phyloP scores from a whole-genome alignment of 176 grass and related monocot genomes.

The Avena atlantica region DNA sequence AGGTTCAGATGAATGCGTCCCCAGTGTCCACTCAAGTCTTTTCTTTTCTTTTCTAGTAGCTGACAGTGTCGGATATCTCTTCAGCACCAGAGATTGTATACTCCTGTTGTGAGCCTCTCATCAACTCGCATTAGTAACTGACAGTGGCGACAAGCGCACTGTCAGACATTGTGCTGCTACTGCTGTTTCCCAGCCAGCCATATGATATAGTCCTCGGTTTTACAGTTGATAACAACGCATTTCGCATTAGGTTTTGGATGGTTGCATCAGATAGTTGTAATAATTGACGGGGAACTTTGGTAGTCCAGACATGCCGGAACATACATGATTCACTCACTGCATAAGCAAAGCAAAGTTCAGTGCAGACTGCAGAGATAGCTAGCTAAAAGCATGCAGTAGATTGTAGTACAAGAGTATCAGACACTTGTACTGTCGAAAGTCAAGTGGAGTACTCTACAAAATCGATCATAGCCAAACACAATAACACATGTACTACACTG shows the following conservation, averaged over 20 bases:
- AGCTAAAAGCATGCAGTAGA: neutral
- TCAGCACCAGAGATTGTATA: neutral
- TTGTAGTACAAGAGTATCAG: neutral
- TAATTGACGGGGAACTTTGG: neutral
- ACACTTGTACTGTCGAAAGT: neutral
- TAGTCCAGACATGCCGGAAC: neutral
- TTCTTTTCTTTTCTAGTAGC: neutral
- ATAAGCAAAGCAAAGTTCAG: neutral
- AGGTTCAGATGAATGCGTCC: neutral
- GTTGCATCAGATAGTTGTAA: neutral
- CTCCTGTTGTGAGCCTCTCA: neutral
- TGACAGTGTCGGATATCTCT: neutral
- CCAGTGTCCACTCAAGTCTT: neutral
- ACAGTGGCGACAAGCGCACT: neutral
- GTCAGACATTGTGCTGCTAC: neutral
- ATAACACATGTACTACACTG: neutral
- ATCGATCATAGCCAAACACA: neutral
- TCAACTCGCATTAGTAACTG: constrained; percentile 5
- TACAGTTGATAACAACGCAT: neutral
- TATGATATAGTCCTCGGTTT: neutral
- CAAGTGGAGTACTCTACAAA: neutral
- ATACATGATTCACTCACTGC: constrained; percentile 26
- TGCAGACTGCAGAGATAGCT: neutral
- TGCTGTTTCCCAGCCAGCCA: neutral
- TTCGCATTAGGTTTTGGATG: neutral